These are phyloP conservation scores for Amanita rimosa DNA, from an alignment of 768 basidiomycete species.

Conservation along the genomic window DNA sequence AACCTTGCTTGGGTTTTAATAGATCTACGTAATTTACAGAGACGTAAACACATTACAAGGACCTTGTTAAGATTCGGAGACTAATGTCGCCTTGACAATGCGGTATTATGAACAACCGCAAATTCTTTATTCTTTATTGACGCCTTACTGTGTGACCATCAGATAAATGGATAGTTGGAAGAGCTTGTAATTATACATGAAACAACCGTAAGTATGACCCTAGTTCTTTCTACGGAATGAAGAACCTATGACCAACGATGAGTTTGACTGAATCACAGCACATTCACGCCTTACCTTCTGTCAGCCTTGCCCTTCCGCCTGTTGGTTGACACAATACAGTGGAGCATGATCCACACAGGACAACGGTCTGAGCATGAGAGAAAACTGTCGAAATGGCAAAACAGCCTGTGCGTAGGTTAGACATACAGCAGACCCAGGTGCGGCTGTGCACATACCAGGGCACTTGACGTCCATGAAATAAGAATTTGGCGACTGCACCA, in stretches of 20 bases:
- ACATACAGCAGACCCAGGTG: slow-evolving; percentile 4
- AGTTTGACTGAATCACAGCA: slow-evolving; percentile 5
- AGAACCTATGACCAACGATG: slow-evolving; percentile 46
- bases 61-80: neutral
- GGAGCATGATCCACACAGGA: slow-evolving; percentile 86
- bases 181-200: slow-evolving; percentile 4
- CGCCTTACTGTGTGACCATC: neutral
- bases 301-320: slow-evolving; percentile 95
- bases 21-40: neutral
- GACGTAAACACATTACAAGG: neutral
- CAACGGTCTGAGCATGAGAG: slow-evolving; percentile 98
- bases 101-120: neutral
- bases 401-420: slow-evolving; percentile 52
- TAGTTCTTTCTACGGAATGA: slow-evolving; percentile 97
- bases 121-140: neutral
- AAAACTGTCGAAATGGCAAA: slow-evolving; percentile 96
- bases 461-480: slow-evolving; percentile 99
- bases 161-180: neutral
- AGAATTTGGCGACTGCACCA: slow-evolving; percentile 97
- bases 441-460: slow-evolving; percentile 50
- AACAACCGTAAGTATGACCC: slow-evolving; percentile 5
- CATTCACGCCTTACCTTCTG: slow-evolving; percentile 66
- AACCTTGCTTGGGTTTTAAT: neutral
- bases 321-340: slow-evolving; percentile 96
- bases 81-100: neutral